phyloP scores from a whole-genome alignment of 345 rosid species.

The Populus tremula region DNA sequence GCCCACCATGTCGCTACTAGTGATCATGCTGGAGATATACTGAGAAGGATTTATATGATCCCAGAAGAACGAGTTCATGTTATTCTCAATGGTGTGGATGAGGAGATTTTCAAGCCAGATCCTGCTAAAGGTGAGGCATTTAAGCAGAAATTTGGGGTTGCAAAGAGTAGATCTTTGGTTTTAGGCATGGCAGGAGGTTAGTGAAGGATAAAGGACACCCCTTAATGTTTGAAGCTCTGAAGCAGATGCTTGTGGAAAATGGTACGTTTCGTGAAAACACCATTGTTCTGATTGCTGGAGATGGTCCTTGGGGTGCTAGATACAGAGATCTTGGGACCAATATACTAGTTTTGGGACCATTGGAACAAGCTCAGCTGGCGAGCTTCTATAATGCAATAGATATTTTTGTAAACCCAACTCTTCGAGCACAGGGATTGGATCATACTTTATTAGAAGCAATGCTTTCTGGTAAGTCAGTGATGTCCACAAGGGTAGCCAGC shows the following conservation, averaged over 20 bases:
- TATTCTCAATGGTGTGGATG: slow-evolving; percentile 83
- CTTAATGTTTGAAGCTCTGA: slow-evolving; percentile 68
- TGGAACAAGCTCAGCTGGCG: slow-evolving; percentile 69
- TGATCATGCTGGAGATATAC: slow-evolving; percentile 84
- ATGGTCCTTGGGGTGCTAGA: slow-evolving; percentile 92
- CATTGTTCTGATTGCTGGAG: slow-evolving; percentile 72
- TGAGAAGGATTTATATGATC: slow-evolving; percentile 87
- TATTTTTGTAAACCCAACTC: slow-evolving; percentile 78
- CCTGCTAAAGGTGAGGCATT: slow-evolving; percentile 44
- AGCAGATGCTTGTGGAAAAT: slow-evolving; percentile 56
- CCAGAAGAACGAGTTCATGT: slow-evolving; percentile 88
- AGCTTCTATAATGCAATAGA: slow-evolving; percentile 79
- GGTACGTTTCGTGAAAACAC: slow-evolving; percentile 40
- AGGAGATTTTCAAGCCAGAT: slow-evolving; percentile 63
- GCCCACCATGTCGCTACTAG: slow-evolving; percentile 91
- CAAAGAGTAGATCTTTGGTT: slow-evolving; percentile 41
- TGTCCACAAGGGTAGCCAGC: slow-evolving; percentile 84
- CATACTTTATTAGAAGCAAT: slow-evolving; percentile 90
- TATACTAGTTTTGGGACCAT: slow-evolving; percentile 69
- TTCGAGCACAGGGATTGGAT: slow-evolving; percentile 89
- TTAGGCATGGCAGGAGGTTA: slow-evolving; percentile 81
- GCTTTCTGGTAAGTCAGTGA: slow-evolving; percentile 70
- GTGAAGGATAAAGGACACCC: slow-evolving; percentile 92
- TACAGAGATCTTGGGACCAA: slow-evolving; percentile 67
- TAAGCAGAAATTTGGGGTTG: slow-evolving; percentile 48